Percentiles rank a stretch among this genome's conserved stretches.
Conservation (phyloP, 495 filamentous ascomycete species). For the Penicillium pancosmium region DNA sequence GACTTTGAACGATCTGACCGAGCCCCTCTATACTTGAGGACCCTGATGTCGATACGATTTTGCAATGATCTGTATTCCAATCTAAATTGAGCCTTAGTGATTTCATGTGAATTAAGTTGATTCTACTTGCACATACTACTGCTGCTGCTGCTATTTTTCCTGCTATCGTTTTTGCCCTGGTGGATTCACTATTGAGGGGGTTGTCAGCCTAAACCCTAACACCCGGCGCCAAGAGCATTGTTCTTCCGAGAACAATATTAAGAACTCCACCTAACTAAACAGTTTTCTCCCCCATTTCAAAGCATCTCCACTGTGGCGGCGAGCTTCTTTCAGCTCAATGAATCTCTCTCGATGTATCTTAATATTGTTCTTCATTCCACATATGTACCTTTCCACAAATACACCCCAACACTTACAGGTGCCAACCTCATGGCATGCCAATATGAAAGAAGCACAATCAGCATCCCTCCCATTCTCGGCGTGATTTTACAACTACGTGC, state of each 20-base stretch:
- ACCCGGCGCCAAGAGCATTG: conserved; percentile 2
- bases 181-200: not conserved
- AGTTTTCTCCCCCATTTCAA: not conserved
- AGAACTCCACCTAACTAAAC: not conserved
- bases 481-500: not conserved
- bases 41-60: conserved; percentile 10
- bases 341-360: not conserved
- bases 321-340: not conserved
- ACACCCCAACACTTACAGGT: not conserved
- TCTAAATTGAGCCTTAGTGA: conserved; percentile 10
- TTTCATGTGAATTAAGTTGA: not conserved
- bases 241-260: conserved; percentile 23
- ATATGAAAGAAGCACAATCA: conserved; percentile 5
- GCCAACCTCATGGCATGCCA: not conserved
- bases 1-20: conserved; percentile 76
- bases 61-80: conserved; percentile 1
- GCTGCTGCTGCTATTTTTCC: not conserved
- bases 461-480: not conserved
- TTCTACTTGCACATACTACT: not conserved
- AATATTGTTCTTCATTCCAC: conserved; percentile 4
- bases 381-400: not conserved
- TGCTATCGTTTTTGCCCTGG: conserved; percentile 3
- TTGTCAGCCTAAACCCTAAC: not conserved
- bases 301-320: not conserved
- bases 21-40: conserved; percentile 76